A percentile compares a stretch with the other conserved stretches of the same genome.
phyloP scores from a whole-genome alignment of 2,329 filamentous ascomycete genomes.

The Sporothrix globosa region DNA sequence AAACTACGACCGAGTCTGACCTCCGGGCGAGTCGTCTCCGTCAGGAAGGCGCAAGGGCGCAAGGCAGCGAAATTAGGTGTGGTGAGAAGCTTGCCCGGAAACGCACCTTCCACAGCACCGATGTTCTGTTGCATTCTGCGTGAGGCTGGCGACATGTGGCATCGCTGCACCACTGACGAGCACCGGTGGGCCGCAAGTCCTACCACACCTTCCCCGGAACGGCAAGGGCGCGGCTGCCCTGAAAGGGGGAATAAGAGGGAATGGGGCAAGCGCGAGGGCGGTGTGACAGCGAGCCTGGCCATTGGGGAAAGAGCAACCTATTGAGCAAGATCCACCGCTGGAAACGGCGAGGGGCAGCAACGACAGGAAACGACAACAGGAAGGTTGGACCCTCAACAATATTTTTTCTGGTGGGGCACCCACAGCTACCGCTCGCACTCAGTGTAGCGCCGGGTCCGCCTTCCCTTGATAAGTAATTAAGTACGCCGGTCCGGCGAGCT shows the following conservation, averaged over 20 bases:
- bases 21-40: neutral
- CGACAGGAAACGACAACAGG: neutral
- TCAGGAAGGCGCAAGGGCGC: constrained; percentile 23
- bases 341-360: constrained; percentile 17
- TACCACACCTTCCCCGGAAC: constrained; percentile 27
- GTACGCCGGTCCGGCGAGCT: constrained; percentile 18
- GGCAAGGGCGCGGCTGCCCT: constrained; percentile 29
- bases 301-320: constrained; percentile 3
- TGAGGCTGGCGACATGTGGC: constrained; percentile 24
- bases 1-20: constrained; percentile 28
- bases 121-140: constrained; percentile 9
- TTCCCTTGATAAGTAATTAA: constrained; percentile 19
- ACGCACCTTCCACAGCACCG: constrained; percentile 17
- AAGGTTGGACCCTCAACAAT: constrained; percentile 30
- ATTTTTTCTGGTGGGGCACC: constrained; percentile 29
- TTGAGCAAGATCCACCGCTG: constrained; percentile 8
- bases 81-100: constrained; percentile 16
- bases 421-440: constrained; percentile 17
- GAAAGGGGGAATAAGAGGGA: constrained; percentile 17
- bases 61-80: constrained; percentile 17
- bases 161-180: neutral
- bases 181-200: constrained; percentile 22
- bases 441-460: constrained; percentile 4
- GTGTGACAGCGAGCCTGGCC: constrained; percentile 25
- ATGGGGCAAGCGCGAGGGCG: constrained; percentile 29